These are phyloP conservation scores for Pleoardoris graminearum DNA, from an alignment of 2,329 filamentous ascomycete genomes.

Conservation along the genomic window DNA sequence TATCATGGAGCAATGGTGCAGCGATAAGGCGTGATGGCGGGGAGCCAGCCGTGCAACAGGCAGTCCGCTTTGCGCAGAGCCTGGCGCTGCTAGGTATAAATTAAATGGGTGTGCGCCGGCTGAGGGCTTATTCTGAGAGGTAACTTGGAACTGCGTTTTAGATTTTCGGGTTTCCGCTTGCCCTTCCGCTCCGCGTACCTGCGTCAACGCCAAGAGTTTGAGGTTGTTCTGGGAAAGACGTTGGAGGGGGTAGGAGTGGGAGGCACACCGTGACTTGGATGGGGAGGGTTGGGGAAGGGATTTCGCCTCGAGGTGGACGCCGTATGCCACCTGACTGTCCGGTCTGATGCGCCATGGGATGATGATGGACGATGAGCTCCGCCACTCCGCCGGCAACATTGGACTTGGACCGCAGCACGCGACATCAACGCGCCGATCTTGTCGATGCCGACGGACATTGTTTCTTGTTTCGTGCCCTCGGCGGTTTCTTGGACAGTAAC, in stretches of 20 bases:
- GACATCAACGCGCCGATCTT: background rate
- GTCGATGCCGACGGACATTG: background rate
- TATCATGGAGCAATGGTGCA: constrained; percentile 38
- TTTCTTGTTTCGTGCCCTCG: no score
- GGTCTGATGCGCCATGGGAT: background rate
- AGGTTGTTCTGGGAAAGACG: background rate
- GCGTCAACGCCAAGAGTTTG: constrained; percentile 11
- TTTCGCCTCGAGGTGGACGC: background rate
- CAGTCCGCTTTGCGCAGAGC: background rate
- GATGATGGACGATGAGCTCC: background rate
- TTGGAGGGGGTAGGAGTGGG: background rate
- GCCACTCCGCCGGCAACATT: background rate
- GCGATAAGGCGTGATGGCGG: constrained; percentile 43
- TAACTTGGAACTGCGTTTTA: background rate
- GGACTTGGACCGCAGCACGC: background rate
- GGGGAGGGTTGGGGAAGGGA: background rate
- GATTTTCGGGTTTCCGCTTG: background rate
- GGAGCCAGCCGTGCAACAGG: constrained; percentile 11
- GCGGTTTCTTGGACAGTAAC: no score
- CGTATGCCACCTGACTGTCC: background rate
- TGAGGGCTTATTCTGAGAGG: constrained; percentile 17
- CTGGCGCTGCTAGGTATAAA: constrained; percentile 7
- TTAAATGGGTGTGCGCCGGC: constrained; percentile 12
- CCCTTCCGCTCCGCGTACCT: constrained; percentile 11
- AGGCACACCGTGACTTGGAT: background rate